Percentiles rank a stretch among this genome's conserved stretches.
phyloP scores from a whole-genome alignment of 1,139 yeast species.

The Taphrina betulina region DNA sequence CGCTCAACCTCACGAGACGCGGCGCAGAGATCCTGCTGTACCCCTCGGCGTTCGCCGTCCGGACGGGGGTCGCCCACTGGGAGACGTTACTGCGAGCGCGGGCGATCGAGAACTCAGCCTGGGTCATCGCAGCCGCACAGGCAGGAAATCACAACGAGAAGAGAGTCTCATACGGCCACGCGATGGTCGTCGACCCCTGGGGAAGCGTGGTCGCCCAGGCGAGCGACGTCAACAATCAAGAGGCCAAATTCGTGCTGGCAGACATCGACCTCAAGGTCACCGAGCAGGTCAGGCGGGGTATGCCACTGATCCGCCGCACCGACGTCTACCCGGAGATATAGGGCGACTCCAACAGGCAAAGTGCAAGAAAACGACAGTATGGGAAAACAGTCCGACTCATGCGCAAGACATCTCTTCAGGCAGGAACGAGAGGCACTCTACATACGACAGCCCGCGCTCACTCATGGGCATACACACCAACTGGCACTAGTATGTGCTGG shows the following conservation, averaged over 20 bases:
- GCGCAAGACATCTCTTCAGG: no score
- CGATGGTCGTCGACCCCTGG: slow-evolving; percentile 81
- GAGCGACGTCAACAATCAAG: slow-evolving; percentile 49
- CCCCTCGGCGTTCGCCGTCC: slow-evolving; percentile 90
- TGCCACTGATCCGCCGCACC: slow-evolving; percentile 25
- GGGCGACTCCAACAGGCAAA: background rate
- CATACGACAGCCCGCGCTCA: no score
- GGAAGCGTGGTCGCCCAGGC: slow-evolving; percentile 71
- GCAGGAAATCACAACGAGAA: slow-evolving; percentile 67
- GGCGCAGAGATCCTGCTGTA: slow-evolving; percentile 80
- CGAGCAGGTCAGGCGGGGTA: slow-evolving; percentile 41
- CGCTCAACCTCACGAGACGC: slow-evolving; percentile 58
- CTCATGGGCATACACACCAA: no score
- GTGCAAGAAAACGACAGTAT: no score
- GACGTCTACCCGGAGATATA: slow-evolving; percentile 10
- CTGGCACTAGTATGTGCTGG: no score
- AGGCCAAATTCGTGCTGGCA: slow-evolving; percentile 62
- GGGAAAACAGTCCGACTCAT: no score
- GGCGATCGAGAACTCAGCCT: slow-evolving; percentile 83
- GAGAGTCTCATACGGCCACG: slow-evolving; percentile 72
- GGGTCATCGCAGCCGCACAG: slow-evolving; percentile 89
- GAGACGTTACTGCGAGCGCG: slow-evolving; percentile 71
- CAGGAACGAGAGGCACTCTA: no score
- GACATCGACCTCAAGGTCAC: slow-evolving; percentile 62
- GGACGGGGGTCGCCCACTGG: slow-evolving; percentile 94